Conservation (phyloP, 352 stramenopile species). For the Globisporangium yorkense region DNA sequence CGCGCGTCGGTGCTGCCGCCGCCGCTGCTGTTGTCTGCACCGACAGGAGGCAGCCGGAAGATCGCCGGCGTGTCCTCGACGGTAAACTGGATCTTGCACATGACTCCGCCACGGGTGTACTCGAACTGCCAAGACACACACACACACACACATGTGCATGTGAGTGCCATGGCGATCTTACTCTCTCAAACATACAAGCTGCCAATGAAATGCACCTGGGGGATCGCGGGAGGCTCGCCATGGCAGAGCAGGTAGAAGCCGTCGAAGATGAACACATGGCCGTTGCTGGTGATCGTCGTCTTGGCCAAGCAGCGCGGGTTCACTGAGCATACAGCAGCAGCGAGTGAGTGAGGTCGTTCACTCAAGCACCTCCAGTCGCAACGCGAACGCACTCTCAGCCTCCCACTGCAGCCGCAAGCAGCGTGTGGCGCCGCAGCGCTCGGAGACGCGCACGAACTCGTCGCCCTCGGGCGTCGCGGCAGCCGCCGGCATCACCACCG, state of each 20-base stretch:
- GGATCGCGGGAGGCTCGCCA: conserved; percentile 40
- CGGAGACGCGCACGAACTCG: conserved; percentile 53
- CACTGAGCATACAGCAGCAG: conserved; percentile 23
- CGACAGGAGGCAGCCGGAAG: conserved; percentile 18
- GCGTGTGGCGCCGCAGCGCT: conserved; percentile 52
- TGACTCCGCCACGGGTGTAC: conserved; percentile 69
- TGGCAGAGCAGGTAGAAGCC: conserved; percentile 84
- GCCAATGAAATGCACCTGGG: conserved; percentile 28
- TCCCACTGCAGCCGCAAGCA: conserved; percentile 80
- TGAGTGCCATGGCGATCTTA: background rate
- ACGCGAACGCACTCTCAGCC: conserved; percentile 48
- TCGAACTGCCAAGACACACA: conserved; percentile 48
- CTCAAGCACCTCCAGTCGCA: background rate
- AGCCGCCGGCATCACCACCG: conserved; percentile 1
- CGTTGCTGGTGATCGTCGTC: conserved; percentile 61
- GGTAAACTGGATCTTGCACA: conserved; percentile 73
- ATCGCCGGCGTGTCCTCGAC: conserved; percentile 50
- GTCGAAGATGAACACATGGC: conserved; percentile 73
- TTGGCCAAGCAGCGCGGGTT: conserved; percentile 69
- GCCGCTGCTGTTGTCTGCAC: background rate
- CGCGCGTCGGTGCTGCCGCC: conserved; percentile 20
- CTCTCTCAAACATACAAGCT: background rate
- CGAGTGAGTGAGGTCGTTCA: background rate
- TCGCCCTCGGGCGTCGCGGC: conserved; percentile 18
- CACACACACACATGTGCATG: background rate